Evolutionary conservation across 2,329 filamentous ascomycete genomes (phyloP).

Genomic region (Diaporthe nobilis): DNA sequence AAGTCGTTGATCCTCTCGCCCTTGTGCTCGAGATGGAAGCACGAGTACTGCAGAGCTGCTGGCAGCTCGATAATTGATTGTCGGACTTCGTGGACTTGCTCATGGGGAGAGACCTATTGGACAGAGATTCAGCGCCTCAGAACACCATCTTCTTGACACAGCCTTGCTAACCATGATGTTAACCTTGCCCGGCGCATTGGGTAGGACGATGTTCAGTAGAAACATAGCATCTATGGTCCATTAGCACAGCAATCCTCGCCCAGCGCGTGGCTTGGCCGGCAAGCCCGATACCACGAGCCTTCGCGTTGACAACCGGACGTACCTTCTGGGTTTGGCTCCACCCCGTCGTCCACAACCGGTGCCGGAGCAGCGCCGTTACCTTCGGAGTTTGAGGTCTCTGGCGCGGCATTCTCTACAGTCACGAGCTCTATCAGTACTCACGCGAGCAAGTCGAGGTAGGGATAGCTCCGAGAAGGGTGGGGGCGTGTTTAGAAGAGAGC

Average conservation of each 20-base stretch:
- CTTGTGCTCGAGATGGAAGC: constrained; percentile 96
- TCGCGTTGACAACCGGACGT: constrained; percentile 46
- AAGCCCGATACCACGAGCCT: not conserved
- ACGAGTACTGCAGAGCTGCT: constrained; percentile 95
- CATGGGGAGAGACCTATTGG: constrained; percentile 85
- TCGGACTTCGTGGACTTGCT: constrained; percentile 97
- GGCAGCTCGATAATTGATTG: constrained; percentile 97
- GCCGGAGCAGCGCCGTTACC: constrained; percentile 39
- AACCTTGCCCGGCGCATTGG: constrained; percentile 83
- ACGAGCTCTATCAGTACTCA: constrained; percentile 30
- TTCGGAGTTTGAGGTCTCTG: constrained; percentile 25
- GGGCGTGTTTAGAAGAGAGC: not conserved
- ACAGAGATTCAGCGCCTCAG: constrained; percentile 45
- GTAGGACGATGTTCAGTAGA: constrained; percentile 82
- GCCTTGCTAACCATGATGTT: constrained; percentile 80
- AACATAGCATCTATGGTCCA: constrained; percentile 62
- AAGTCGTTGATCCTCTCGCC: constrained; percentile 95
- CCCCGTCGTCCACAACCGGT: constrained; percentile 46
- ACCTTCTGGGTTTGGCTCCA: constrained; percentile 52
- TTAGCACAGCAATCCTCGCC: constrained; percentile 42
- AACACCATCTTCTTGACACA: constrained; percentile 33
- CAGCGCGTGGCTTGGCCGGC: not conserved
- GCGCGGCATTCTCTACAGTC: constrained; percentile 35
- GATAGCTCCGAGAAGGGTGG: not conserved
- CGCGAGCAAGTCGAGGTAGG: not conserved